These are phyloP conservation scores for Adansonia madagascariensis DNA, from an alignment of 441 rosid species.

Conservation along the genomic window DNA sequence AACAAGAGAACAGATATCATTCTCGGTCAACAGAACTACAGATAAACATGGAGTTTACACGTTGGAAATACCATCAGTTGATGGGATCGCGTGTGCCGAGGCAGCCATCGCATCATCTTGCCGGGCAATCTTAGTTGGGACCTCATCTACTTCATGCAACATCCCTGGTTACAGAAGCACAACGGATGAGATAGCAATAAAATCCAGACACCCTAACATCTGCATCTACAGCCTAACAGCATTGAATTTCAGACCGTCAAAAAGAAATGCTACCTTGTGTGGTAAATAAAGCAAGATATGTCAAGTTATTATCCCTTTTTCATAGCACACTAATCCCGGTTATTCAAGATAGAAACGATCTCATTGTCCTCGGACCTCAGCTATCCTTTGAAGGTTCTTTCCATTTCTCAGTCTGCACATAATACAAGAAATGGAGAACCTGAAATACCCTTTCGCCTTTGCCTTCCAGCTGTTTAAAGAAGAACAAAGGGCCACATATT, in stretches of 20 bases:
- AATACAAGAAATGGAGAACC: slow-evolving; percentile 25
- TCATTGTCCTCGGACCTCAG: neutral
- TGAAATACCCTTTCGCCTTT: neutral
- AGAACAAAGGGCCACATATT: neutral
- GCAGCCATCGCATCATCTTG: slow-evolving; percentile 71
- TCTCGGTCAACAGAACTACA: slow-evolving; percentile 88
- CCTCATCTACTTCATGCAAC: slow-evolving; percentile 60
- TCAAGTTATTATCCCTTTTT: slow-evolving; percentile 10
- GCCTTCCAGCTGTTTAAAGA: neutral
- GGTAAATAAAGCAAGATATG: slow-evolving; percentile 38
- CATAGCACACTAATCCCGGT: neutral
- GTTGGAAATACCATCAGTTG: slow-evolving; percentile 70
- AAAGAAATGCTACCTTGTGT: slow-evolving; percentile 59
- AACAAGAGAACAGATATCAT: slow-evolving; percentile 60
- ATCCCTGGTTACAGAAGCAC: slow-evolving; percentile 82
- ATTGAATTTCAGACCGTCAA: slow-evolving; percentile 74
- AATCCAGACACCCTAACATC: slow-evolving; percentile 61
- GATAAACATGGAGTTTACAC: slow-evolving; percentile 74
- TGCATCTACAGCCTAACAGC: slow-evolving; percentile 78
- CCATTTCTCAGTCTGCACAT: slow-evolving; percentile 23
- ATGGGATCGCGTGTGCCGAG: slow-evolving; percentile 69
- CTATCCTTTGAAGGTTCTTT: slow-evolving; percentile 3
- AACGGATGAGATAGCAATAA: slow-evolving; percentile 65
- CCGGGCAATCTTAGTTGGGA: slow-evolving; percentile 67
- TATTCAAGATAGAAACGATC: slow-evolving; percentile 14